These are phyloP conservation scores for Neonectria coccinea DNA, from an alignment of 2,329 filamentous ascomycete genomes.

Conservation along the genomic window DNA sequence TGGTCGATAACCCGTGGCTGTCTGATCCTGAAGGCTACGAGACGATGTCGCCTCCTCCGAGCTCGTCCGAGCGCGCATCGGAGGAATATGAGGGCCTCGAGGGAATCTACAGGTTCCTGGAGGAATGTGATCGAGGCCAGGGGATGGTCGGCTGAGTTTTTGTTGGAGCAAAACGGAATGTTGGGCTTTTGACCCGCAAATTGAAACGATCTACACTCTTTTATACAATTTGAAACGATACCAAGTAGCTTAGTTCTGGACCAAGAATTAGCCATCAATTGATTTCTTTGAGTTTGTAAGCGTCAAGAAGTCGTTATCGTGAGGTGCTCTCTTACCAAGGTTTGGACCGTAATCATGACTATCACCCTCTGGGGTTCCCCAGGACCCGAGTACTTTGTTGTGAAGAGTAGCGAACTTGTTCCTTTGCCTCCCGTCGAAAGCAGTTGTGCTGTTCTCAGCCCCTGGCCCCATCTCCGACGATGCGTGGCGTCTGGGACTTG, in stretches of 20 bases:
- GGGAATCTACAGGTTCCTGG: constrained; percentile 68
- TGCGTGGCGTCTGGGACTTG: constrained; percentile 27
- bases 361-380: neutral
- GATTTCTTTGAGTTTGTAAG: constrained; percentile 37
- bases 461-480: constrained; percentile 26
- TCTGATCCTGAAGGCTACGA: constrained; percentile 62
- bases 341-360: neutral
- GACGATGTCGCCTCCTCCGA: constrained; percentile 62
- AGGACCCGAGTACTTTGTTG: neutral
- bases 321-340: constrained; percentile 10
- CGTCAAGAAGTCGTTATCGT: constrained; percentile 9
- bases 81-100: constrained; percentile 67
- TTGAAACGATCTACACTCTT: constrained; percentile 44
- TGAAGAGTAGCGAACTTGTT: neutral
- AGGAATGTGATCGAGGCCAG: constrained; percentile 65
- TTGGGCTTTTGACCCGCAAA: constrained; percentile 27
- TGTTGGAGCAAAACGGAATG: constrained; percentile 34
- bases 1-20: constrained; percentile 62
- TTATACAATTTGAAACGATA: constrained; percentile 35
- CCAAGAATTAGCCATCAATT: constrained; percentile 36
- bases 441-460: constrained; percentile 23
- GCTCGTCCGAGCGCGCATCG: constrained; percentile 58
- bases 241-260: constrained; percentile 33
- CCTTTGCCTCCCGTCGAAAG: neutral
- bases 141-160: constrained; percentile 48